Conservation (phyloP, 345 rosid species). For the Isatis tinctoria region DNA sequence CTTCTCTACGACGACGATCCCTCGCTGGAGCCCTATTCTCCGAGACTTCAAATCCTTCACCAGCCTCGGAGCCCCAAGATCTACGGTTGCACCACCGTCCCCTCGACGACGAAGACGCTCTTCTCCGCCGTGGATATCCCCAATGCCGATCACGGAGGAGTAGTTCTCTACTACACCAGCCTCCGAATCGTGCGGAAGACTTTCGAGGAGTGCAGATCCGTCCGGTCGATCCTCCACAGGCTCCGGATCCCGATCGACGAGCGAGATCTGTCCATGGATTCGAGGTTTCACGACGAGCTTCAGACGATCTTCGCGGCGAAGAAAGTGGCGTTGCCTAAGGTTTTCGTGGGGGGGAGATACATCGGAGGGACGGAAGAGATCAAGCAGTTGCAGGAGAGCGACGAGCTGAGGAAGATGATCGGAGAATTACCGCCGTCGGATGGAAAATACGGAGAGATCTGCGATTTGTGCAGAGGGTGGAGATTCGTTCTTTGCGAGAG, state of each 20-base stretch:
- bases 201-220: slow-evolving; percentile 64
- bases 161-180: slow-evolving; percentile 73
- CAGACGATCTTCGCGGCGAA: slow-evolving; percentile 37
- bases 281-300: slow-evolving; percentile 48
- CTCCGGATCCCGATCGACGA: slow-evolving; percentile 59
- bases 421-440: slow-evolving; percentile 24
- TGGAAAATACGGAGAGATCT: background rate
- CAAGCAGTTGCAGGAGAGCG: slow-evolving; percentile 37
- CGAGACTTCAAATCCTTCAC: slow-evolving; percentile 49
- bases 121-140: slow-evolving; percentile 14
- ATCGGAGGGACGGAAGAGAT: slow-evolving; percentile 53
- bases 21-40: slow-evolving; percentile 18
- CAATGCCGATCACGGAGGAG: slow-evolving; percentile 36
- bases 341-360: slow-evolving; percentile 49
- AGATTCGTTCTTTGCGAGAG: slow-evolving; percentile 45
- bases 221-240: slow-evolving; percentile 55
- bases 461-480: slow-evolving; percentile 50
- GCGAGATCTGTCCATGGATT: slow-evolving; percentile 76
- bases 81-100: slow-evolving; percentile 6
- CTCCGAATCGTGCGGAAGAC: slow-evolving; percentile 69
- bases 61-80: slow-evolving; percentile 52
- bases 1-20: slow-evolving; percentile 25
- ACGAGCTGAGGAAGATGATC: slow-evolving; percentile 44
- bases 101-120: slow-evolving; percentile 9
- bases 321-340: slow-evolving; percentile 35